Base-by-base conservation (phyloP, 1,139 yeast species). In the Arxiozyma telluris region DNA sequence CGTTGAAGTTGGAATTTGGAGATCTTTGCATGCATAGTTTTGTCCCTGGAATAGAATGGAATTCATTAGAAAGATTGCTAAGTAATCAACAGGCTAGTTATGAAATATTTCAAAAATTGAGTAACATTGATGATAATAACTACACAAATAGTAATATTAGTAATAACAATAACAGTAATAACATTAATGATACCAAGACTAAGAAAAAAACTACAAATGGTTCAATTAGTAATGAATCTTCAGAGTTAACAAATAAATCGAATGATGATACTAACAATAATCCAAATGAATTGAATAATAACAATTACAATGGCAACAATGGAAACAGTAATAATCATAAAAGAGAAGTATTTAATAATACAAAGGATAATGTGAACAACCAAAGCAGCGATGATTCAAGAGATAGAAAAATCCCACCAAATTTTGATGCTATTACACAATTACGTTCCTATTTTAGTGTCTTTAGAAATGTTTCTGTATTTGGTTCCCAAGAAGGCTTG, bases 1-100 rank as follows among this genome's bases (percentile, higher is more conserved):
- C 77, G 53, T 73, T 87, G 58, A 77, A 80, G 58, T 78, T 88
- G 41, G 94, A 87, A 61, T 84, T 86, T 81, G 68, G 85, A 52
- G 95, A 87, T 63, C 74, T 84, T 58, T 78, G 76, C 51, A 75
- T 80, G 25, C 72, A 66, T 56, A 76, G 68, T 51, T 79, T 69
- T 62, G 70, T 67, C 44, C 74, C 77, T 0, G 78, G 78, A 15
- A 64, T 77, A 34, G 79, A 77, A 58, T 73, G 76, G 73, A 71
- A 66, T 23, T 63, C 72, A 7, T 54, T 72, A 44, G 74, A 72
- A 53, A 64, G 62, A 41, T 53, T 70, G 20, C 50, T 71, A 12
- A 55, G 61, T 20, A 66, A 65, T 53, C 64, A 62, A 42, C 38
- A 30, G 30, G 47, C 30, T 21, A 23, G 48, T 41, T 12, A 18